These are phyloP conservation scores for Penicillium argentinense DNA, from an alignment of 495 filamentous ascomycete genomes.

Conservation along the genomic window DNA sequence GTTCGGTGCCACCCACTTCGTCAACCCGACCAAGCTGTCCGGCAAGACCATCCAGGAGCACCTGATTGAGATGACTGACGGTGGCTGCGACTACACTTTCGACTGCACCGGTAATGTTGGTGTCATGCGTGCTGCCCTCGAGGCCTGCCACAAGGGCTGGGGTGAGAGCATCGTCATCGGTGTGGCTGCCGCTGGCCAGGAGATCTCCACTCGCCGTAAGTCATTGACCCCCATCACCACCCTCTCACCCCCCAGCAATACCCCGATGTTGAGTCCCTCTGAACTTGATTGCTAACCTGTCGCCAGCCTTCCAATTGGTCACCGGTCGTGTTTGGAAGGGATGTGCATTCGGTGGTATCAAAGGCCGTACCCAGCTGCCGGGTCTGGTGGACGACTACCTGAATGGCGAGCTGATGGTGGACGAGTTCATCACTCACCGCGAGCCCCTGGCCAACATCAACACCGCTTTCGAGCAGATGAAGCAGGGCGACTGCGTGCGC, in stretches of 20 bases:
- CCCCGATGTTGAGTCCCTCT: too few relatives aligned
- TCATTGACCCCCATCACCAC: constrained; percentile 21
- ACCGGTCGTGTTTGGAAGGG: constrained; percentile 98
- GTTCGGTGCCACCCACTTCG: constrained; percentile 95
- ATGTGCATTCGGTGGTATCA: constrained; percentile 97
- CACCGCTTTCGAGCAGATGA: constrained; percentile 89
- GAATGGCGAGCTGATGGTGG: constrained; percentile 88
- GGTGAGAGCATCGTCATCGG: constrained; percentile 97
- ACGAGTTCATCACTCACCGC: constrained; percentile 99
- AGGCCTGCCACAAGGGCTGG: constrained; percentile 99
- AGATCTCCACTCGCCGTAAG: constrained; percentile 94
- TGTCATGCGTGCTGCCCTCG: constrained; percentile 93
- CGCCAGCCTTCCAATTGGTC: constrained; percentile 91
- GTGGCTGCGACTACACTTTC: constrained; percentile 98
- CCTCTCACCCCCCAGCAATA: too few relatives aligned
- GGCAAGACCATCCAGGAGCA: constrained; percentile 80
- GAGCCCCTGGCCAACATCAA: constrained; percentile 80
- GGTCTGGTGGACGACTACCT: constrained; percentile 90
- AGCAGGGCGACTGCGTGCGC: constrained; percentile 91
- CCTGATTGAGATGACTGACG: constrained; percentile 98
- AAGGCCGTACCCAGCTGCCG: constrained; percentile 90
- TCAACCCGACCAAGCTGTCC: constrained; percentile 83
- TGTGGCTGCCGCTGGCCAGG: constrained; percentile 95
- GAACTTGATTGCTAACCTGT: background rate
- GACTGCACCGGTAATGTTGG: constrained; percentile 97